These are phyloP conservation scores for Rusavskia elegans DNA, from an alignment of 495 filamentous ascomycete species.

Conservation along the genomic window DNA sequence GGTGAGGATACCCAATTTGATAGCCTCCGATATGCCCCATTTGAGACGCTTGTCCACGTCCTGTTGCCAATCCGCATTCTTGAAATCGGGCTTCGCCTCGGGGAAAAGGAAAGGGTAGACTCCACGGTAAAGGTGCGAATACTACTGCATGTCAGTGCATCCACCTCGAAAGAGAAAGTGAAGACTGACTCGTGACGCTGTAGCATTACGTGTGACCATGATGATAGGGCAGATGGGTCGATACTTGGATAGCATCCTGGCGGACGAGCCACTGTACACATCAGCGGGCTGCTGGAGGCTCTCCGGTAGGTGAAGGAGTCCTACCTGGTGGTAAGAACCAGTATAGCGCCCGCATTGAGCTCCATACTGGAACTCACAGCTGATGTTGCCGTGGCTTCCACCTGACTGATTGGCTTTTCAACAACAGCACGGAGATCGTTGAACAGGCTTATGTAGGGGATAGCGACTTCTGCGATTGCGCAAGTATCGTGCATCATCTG, in stretches of 20 bases:
- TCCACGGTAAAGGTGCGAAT: slow-evolving; percentile 89
- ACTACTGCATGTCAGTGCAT: slow-evolving; percentile 26
- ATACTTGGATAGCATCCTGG: slow-evolving; percentile 93
- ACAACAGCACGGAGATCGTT: slow-evolving; percentile 80
- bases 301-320: not conserved
- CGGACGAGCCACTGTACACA: slow-evolving; percentile 56
- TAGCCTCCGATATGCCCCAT: slow-evolving; percentile 79
- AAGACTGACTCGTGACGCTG: slow-evolving; percentile 51
- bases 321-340: slow-evolving; percentile 82
- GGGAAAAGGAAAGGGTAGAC: slow-evolving; percentile 95
- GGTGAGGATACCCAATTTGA: slow-evolving; percentile 66
- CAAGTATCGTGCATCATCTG: slow-evolving; percentile 97
- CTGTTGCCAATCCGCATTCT: slow-evolving; percentile 81
- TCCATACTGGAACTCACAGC: slow-evolving; percentile 88
- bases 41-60: slow-evolving; percentile 93
- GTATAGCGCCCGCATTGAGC: slow-evolving; percentile 86
- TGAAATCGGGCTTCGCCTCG: slow-evolving; percentile 88
- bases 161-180: not conserved
- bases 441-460: slow-evolving; percentile 91
- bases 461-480: slow-evolving; percentile 85
- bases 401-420: slow-evolving; percentile 64
- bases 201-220: slow-evolving; percentile 84
- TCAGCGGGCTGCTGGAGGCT: slow-evolving; percentile 13
- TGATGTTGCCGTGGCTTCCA: slow-evolving; percentile 89
- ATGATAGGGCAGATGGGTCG: slow-evolving; percentile 96